Percentiles rank a stretch among this genome's conserved stretches.
These are phyloP conservation scores for Trapa bicornis DNA, from an alignment of 345 rosid genomes.

Conservation along the genomic window DNA sequence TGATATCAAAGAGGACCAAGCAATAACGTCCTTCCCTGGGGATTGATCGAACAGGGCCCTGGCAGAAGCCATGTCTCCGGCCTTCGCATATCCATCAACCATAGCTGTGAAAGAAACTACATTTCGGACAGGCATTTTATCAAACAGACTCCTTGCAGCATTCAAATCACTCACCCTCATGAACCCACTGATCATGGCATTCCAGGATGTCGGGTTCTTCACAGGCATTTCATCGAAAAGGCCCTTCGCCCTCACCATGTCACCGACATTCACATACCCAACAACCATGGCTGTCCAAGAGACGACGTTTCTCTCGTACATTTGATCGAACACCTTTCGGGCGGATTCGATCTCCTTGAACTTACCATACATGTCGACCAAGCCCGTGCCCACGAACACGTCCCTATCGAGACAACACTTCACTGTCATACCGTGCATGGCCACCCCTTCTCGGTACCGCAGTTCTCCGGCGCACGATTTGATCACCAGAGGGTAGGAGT, in stretches of 20 bases:
- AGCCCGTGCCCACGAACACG: slow-evolving; percentile 45
- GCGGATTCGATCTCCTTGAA: slow-evolving; percentile 36
- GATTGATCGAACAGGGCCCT: slow-evolving; percentile 37
- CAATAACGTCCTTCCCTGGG: slow-evolving; percentile 31
- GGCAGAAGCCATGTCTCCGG: slow-evolving; percentile 35
- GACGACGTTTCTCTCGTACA: slow-evolving; percentile 42
- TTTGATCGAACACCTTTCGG: slow-evolving; percentile 47
- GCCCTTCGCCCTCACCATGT: slow-evolving; percentile 34
- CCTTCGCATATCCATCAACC: slow-evolving; percentile 43
- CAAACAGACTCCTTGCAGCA: slow-evolving; percentile 24
- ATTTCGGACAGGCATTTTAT: slow-evolving; percentile 26
- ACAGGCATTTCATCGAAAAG: slow-evolving; percentile 46
- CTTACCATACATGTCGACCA: slow-evolving; percentile 59
- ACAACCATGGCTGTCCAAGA: slow-evolving; percentile 70
- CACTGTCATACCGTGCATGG: slow-evolving; percentile 43
- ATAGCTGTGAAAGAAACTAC: slow-evolving; percentile 27
- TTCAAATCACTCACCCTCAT: slow-evolving; percentile 38
- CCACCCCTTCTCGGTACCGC: slow-evolving; percentile 27
- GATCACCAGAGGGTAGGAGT: slow-evolving; percentile 40
- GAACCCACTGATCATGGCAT: slow-evolving; percentile 40
- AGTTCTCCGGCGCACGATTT: slow-evolving; percentile 37
- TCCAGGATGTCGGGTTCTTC: slow-evolving; percentile 48
- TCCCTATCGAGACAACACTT: slow-evolving; percentile 29
- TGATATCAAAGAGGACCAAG: slow-evolving; percentile 51
- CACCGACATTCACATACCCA: slow-evolving; percentile 39